Conservation (phyloP, 1,284 basidiomycete genomes). For the Earliella scabrosa region DNA sequence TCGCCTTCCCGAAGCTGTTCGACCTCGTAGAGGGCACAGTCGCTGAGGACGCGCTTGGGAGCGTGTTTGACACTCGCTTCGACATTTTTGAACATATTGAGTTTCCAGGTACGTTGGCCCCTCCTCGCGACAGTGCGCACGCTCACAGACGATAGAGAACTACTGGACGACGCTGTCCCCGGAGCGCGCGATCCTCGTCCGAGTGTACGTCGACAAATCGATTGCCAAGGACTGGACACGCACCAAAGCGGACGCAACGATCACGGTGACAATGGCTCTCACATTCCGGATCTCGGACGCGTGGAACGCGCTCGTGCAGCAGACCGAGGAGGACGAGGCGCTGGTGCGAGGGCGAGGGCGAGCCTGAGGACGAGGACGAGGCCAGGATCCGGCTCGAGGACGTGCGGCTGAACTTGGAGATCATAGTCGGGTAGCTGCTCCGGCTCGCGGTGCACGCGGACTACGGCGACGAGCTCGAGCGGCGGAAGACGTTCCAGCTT, state of each 20-base stretch:
- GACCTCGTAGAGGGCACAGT: conserved; percentile 63
- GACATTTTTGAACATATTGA: conserved; percentile 69
- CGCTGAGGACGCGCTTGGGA: conserved; percentile 70
- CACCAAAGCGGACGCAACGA: conserved; percentile 68
- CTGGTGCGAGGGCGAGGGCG: conserved; percentile 38
- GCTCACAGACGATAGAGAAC: conserved; percentile 48
- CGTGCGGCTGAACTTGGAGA: conserved; percentile 65
- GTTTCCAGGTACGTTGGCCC: conserved; percentile 77
- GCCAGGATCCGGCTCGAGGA: conserved; percentile 51
- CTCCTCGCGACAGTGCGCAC: too few species aligned
- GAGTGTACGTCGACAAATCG: conserved; percentile 87
- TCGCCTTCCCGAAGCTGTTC: conserved; percentile 66
- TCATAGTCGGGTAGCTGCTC: conserved; percentile 84
- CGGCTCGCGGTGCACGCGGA: conserved; percentile 85
- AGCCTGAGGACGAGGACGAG: conserved; percentile 50
- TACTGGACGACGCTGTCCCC: conserved; percentile 84
- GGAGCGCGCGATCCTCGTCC: conserved; percentile 83
- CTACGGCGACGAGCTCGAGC: conserved; percentile 94
- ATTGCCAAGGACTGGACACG: conserved; percentile 59
- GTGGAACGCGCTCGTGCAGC: conserved; percentile 72
- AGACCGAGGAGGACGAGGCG: conserved; percentile 46
- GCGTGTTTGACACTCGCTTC: conserved; percentile 62
- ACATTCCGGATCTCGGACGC: conserved; percentile 86
- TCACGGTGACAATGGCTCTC: conserved; percentile 90
- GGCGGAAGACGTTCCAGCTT: conserved; percentile 90